Evolutionary conservation across 176 grass and related monocot genomes (phyloP).

Genomic region (Avena eriantha): DNA sequence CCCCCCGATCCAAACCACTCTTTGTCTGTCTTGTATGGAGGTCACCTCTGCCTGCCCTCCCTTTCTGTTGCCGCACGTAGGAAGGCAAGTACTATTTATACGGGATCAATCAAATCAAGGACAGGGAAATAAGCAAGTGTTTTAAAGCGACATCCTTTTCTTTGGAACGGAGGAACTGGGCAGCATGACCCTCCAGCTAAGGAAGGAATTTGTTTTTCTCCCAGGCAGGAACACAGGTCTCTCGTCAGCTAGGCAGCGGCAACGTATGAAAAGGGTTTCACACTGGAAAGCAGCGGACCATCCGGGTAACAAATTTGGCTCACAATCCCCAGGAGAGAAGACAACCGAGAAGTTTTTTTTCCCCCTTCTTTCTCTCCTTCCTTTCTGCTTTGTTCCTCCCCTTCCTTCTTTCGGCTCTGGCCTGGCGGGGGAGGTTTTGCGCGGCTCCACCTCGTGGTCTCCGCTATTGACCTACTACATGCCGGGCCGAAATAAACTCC

Average conservation of each 20-base stretch:
- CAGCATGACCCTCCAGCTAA: conserved; percentile 33
- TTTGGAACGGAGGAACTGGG: conserved; percentile 66
- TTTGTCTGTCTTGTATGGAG: too few species aligned
- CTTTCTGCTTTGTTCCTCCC: conserved; percentile 23
- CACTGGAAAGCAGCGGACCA: conserved; percentile 2
- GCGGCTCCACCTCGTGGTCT: too few species aligned
- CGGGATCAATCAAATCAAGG: not conserved
- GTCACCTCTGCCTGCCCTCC: not conserved
- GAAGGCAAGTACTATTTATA: conserved; percentile 38
- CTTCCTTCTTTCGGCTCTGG: not conserved
- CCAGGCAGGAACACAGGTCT: too few species aligned
- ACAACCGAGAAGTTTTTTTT: not conserved
- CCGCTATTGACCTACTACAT: too few species aligned
- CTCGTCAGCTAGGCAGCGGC: not conserved
- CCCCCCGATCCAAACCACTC: conserved; percentile 12
- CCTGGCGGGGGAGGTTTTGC: too few species aligned
- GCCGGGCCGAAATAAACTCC: too few species aligned
- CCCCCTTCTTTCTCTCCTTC: conserved; percentile 25
- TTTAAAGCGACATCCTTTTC: conserved; percentile 63
- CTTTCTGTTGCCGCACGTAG: conserved; percentile 25
- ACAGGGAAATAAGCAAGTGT: not conserved
- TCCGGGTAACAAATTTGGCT: conserved; percentile 40
- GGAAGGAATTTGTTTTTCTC: conserved; percentile 52
- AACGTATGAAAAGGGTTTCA: conserved; percentile 46
- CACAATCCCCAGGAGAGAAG: not conserved